Conservation (phyloP, 1,284 basidiomycete genomes). For the Cystobasidium sp. region DNA sequence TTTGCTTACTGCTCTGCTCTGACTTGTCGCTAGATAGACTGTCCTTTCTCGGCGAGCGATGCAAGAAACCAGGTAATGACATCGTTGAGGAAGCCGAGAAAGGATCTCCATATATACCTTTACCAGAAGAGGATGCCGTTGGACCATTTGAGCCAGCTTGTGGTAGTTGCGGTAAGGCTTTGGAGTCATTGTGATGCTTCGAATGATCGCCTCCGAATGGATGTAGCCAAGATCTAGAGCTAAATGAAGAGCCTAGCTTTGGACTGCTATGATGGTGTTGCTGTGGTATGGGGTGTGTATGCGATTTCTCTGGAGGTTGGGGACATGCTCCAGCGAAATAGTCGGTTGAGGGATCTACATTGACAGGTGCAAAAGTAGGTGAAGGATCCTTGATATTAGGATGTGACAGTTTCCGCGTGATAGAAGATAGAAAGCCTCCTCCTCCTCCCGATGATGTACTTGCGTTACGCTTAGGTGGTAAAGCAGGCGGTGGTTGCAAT, state of each 20-base stretch:
- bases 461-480: slow-evolving; percentile 5
- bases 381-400: slow-evolving; percentile 8
- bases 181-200: background rate
- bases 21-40: slow-evolving; percentile 20
- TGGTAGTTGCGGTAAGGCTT: slow-evolving; percentile 15
- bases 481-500: background rate
- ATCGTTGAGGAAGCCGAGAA: slow-evolving; percentile 14
- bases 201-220: background rate
- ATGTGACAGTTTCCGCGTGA: slow-evolving; percentile 31
- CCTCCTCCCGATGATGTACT: background rate
- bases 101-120: slow-evolving; percentile 4
- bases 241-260: slow-evolving; percentile 1
- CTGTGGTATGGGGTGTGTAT: background rate
- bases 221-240: slow-evolving; percentile 16
- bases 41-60: slow-evolving; percentile 22
- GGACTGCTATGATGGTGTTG: background rate
- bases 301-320: background rate
- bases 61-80: slow-evolving; percentile 16
- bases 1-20: slow-evolving; percentile 8
- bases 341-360: slow-evolving; percentile 1
- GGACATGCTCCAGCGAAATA: slow-evolving; percentile 23
- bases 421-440: slow-evolving; percentile 27
- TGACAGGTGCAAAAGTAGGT: background rate
- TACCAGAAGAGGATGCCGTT: background rate
- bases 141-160: background rate